Conservation (phyloP, 441 rosid genomes). For the Eugenia klotzschiana region DNA sequence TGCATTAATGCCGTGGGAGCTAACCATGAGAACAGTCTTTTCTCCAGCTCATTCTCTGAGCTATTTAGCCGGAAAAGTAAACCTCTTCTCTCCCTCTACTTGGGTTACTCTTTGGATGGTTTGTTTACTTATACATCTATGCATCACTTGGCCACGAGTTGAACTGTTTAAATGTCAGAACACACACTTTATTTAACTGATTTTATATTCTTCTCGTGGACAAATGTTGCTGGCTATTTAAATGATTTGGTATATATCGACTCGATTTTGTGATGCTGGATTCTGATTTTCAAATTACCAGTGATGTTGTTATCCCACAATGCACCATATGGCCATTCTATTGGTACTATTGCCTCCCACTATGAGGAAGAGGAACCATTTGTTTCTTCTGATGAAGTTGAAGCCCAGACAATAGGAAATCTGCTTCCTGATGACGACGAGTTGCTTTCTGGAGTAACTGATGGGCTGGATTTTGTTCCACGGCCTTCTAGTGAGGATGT, state of each 20-base stretch:
- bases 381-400: slow-evolving; percentile 47
- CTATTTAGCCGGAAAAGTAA: slow-evolving; percentile 38
- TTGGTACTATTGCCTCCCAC: slow-evolving; percentile 18
- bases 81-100: slow-evolving; percentile 1
- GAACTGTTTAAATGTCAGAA: background rate
- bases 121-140: background rate
- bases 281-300: slow-evolving; percentile 1
- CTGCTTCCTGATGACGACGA: slow-evolving; percentile 70
- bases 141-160: background rate
- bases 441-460: slow-evolving; percentile 49
- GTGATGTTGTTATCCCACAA: slow-evolving; percentile 31
- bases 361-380: slow-evolving; percentile 29
- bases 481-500: slow-evolving; percentile 30
- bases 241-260: background rate
- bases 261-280: background rate
- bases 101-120: background rate
- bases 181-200: background rate
- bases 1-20: slow-evolving; percentile 10
- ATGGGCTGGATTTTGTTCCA: slow-evolving; percentile 22
- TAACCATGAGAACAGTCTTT: slow-evolving; percentile 58
- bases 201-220: background rate
- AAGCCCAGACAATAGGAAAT: slow-evolving; percentile 52
- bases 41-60: slow-evolving; percentile 61
- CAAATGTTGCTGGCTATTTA: background rate
- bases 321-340: slow-evolving; percentile 14